These are phyloP conservation scores for Citrus medica DNA, from an alignment of 345 rosid genomes.

Conservation along the genomic window DNA sequence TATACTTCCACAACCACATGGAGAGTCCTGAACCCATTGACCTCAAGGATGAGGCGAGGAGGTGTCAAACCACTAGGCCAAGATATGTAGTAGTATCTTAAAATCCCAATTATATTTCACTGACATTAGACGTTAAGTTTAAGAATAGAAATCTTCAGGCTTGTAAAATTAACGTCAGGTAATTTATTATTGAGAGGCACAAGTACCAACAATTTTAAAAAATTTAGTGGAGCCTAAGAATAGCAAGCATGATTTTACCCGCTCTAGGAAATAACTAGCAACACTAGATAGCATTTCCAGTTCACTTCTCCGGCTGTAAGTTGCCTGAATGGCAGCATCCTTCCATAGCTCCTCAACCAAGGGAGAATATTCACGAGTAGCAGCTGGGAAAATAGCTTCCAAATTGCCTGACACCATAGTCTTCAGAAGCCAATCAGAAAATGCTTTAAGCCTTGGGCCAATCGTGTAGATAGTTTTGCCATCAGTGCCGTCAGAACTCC, in stretches of 20 bases:
- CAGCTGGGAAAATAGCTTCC: slow-evolving; percentile 87
- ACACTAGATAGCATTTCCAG: slow-evolving; percentile 80
- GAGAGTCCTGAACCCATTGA: too few species aligned
- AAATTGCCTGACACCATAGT: slow-evolving; percentile 86
- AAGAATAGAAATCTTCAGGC: neutral
- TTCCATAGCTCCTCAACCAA: slow-evolving; percentile 89
- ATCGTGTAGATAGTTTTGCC: slow-evolving; percentile 55
- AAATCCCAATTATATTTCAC: neutral
- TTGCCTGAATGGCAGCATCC: slow-evolving; percentile 78
- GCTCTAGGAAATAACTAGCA: slow-evolving; percentile 81
- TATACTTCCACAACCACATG: too few species aligned
- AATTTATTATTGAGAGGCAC: neutral
- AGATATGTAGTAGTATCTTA: neutral
- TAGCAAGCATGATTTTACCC: slow-evolving; percentile 48
- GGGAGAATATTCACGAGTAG: slow-evolving; percentile 97
- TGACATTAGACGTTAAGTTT: neutral
- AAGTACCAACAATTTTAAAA: neutral
- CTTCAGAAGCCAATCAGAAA: slow-evolving; percentile 96
- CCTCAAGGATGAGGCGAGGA: too few species aligned
- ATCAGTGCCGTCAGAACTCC: slow-evolving; percentile 23
- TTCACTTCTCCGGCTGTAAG: slow-evolving; percentile 75
- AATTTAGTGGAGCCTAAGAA: slow-evolving; percentile 8
- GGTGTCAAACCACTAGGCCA: too few species aligned
- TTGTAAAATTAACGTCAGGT: neutral
- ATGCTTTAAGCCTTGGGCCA: slow-evolving; percentile 80